Evolutionary conservation across 371 early-diverging fungal genomes (phyloP), one percentile per base, ranked within the genome.

Genomic region (Choanephora cucurbitarum): DNA sequence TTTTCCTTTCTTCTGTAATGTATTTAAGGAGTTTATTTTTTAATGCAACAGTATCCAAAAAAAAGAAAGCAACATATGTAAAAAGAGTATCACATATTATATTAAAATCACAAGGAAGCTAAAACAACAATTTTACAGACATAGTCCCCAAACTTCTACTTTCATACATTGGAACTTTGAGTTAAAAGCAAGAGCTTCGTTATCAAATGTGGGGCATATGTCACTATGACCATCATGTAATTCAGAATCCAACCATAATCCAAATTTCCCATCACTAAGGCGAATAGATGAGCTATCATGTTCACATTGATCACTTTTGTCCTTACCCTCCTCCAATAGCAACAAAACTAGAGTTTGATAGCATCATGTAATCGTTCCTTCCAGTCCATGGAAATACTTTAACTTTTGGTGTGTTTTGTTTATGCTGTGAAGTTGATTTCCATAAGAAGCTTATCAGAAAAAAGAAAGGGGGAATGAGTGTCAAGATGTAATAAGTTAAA

Each of bases 301-400:
- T 18, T 19, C 45, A 37, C 23, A 39, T 41, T 24, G 48, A 18
- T 41, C 22, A 39, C 28, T 49, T 28, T 31, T 23, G 8, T 37
- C 7, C 72, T 63, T 82, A 90, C 79, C 97, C 96, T 50, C 96
- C 96, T 18, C 98, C 98, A 37, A 97, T 68, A 0, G 95, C 95
- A 40, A 97, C 83, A 59, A 86, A 93, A 22, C 88, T 85, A 2
- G 87, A 75, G 52, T 95, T 92, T 39, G 90, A 83, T 31, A 93
- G 67, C 5, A 96, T 82, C 72, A 93, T 84, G 64, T 95, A 97
- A 33, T 95, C 92, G 63, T 96, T 96, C 37, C 79, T 81, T 32
- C 94, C 96, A 9, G 94, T 89, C 80, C 95, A 92, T 24, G 80
- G 83, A 70, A 80, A 97, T 17, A 83, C 84, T 45, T 74, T 77